A percentile compares a stretch with the other conserved stretches of the same genome.
These are phyloP conservation scores for Tolypocladium ophioglossoides DNA, from an alignment of 2,329 filamentous ascomycete species.

Conservation along the genomic window DNA sequence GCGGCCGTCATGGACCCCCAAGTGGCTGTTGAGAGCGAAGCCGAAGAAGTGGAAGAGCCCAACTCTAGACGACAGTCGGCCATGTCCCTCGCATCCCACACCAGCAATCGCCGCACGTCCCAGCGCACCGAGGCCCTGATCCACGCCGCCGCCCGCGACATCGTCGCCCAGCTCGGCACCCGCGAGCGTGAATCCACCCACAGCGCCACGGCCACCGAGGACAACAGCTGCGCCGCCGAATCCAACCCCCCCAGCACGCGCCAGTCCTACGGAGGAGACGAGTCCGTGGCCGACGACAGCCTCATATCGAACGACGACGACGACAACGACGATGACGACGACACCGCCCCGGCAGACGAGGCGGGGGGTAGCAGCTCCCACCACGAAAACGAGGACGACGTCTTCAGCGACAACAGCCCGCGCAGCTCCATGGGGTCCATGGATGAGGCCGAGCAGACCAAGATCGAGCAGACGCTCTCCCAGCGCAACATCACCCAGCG, in stretches of 20 bases:
- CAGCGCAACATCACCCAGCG: constrained; percentile 13
- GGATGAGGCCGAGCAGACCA: constrained; percentile 22
- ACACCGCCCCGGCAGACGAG: constrained; percentile 11
- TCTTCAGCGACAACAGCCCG: constrained; percentile 48
- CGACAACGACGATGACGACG: constrained; percentile 7
- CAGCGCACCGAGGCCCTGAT: constrained; percentile 40
- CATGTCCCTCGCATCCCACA: constrained; percentile 10
- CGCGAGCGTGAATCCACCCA: neutral
- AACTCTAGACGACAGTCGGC: constrained; percentile 9
- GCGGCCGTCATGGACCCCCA: neutral
- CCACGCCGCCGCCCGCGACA: constrained; percentile 39
- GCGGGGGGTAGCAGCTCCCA: constrained; percentile 37
- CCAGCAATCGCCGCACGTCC: constrained; percentile 26
- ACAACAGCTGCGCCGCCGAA: constrained; percentile 13
- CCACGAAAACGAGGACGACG: constrained; percentile 42
- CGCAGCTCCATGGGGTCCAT: constrained; percentile 47
- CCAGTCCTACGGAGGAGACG: constrained; percentile 11
- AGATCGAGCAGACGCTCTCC: constrained; percentile 21
- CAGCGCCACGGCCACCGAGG: constrained; percentile 3
- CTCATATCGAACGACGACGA: constrained; percentile 6
- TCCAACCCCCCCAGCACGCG: constrained; percentile 10
- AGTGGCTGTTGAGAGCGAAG: neutral
- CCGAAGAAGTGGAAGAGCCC: neutral
- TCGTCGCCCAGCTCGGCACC: constrained; percentile 36
- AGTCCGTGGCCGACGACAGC: constrained; percentile 8